A percentile compares a stretch with the other conserved stretches of the same genome.
phyloP scores from a whole-genome alignment of 495 filamentous ascomycete species.

The Rhizodiscina lignyota region DNA sequence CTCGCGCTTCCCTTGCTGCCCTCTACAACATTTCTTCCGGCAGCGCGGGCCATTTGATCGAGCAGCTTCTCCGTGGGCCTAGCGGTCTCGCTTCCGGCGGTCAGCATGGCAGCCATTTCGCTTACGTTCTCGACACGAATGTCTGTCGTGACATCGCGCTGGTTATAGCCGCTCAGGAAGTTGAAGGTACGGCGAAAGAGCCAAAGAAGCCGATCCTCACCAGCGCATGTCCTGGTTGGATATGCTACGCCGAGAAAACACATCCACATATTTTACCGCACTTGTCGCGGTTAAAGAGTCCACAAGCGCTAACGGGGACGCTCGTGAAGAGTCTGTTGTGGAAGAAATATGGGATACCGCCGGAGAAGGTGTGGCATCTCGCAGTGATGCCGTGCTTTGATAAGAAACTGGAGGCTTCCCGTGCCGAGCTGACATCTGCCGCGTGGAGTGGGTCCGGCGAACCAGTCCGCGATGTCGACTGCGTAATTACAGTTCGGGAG shows the following conservation, averaged over 20 bases:
- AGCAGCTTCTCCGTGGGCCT: slow-evolving; percentile 57
- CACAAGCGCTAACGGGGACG: slow-evolving; percentile 81
- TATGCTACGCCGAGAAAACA: slow-evolving; percentile 96
- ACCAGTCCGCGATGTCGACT: slow-evolving; percentile 74
- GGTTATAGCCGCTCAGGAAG: slow-evolving; percentile 66
- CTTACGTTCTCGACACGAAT: slow-evolving; percentile 80
- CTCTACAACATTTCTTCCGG: slow-evolving; percentile 54
- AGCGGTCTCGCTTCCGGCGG: slow-evolving; percentile 53
- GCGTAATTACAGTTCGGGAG: slow-evolving; percentile 91
- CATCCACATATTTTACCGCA: slow-evolving; percentile 87
- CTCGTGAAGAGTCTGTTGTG: slow-evolving; percentile 72
- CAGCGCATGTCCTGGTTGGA: slow-evolving; percentile 91
- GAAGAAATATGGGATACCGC: slow-evolving; percentile 47
- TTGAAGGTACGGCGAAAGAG: slow-evolving; percentile 19
- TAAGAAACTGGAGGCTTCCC: slow-evolving; percentile 93
- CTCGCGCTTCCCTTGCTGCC: slow-evolving; percentile 71
- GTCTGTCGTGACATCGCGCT: slow-evolving; percentile 58
- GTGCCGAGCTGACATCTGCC: slow-evolving; percentile 73
- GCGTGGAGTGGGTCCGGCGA: slow-evolving; percentile 40
- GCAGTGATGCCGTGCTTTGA: slow-evolving; percentile 98
- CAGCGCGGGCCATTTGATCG: slow-evolving; percentile 65
- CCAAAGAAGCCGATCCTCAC: slow-evolving; percentile 65
- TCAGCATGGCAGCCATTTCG: slow-evolving; percentile 56
- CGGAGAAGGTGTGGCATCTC: slow-evolving; percentile 79
- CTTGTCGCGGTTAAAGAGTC: slow-evolving; percentile 79